Base-by-base conservation (phyloP, 306 rosid genomes). In the Benincasa hispida region DNA sequence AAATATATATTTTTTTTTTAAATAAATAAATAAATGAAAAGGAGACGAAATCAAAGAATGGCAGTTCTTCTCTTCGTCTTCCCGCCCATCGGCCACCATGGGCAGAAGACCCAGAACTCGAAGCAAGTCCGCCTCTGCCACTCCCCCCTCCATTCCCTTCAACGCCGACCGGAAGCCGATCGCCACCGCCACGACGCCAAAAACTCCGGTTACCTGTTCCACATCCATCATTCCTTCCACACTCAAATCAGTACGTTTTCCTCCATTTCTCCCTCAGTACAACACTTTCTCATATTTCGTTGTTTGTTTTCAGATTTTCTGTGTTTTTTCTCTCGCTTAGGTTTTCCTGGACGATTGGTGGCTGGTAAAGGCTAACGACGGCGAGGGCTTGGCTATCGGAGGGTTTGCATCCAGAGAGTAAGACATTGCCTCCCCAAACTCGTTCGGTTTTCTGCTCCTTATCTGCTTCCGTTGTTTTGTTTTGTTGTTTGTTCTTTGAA, bases 271-370 rank as follows among this genome's bases (percentile, higher is more conserved):
- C 69, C 39, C 37, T 56, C 10, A 5, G 21, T n/a, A 25, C 10
- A 18, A 18, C 57, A 25, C 2, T 15, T 48, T 50, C 12, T 19
- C 10, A 50, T 59, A 13, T 56, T 4, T 37, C 1, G 15, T 69
- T 11, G 18, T 2, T 37, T 3, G 3, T 25, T n/a, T 21, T 67
- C 53, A 10, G 17, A 22, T 6, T 65, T 65, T 50, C 35, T 62
- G 15, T 18, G 24, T n/a, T 5, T 59, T 47, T n/a, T 42, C 27
- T 30, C 45, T 56, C 42, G 19, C 9, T 6, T 14, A 86, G 89
- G 78, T 83, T 12, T 74, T 56, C 6, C 39, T 86, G 82, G 15
- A 74, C 50, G 85, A 84, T 54, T 86, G 89, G 89, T 86, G 89
- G 89, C 84, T 86, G 56, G 76, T 27, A 3, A 79, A 74, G 82